Conservation (phyloP, 495 filamentous ascomycete species). For the Xylaria scruposa region DNA sequence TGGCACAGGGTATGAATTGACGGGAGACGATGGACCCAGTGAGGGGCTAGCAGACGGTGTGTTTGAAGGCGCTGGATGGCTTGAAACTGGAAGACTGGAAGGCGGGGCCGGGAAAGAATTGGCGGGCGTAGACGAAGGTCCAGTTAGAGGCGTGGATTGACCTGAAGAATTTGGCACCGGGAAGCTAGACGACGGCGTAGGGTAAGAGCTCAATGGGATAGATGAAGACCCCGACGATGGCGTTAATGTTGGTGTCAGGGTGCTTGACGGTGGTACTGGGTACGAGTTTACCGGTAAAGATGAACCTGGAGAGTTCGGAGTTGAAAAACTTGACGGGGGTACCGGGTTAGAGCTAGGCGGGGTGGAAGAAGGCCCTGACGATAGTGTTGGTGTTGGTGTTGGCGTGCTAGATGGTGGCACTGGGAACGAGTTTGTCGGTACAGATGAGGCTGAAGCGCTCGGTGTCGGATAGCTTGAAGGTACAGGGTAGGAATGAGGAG, state of each 20-base stretch:
- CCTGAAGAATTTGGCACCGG: not conserved
- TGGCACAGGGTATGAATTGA: not conserved
- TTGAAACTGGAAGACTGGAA: not conserved
- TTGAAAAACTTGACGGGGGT: not conserved
- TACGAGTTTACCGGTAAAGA: not conserved
- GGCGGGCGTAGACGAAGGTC: not conserved
- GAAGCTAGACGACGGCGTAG: not conserved
- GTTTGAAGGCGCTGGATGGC: not conserved
- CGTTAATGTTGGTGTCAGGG: not conserved
- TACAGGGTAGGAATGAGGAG: not conserved
- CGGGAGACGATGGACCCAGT: not conserved
- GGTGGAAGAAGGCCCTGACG: not conserved
- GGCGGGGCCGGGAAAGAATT: not conserved
- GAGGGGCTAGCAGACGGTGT: not conserved
- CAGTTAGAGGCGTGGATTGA: not conserved
- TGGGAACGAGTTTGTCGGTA: not conserved
- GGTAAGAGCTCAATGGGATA: not conserved
- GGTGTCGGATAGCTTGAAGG: not conserved
- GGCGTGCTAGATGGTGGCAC: slow-evolving; percentile 6
- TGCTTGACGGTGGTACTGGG: not conserved
- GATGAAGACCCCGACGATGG: not conserved
- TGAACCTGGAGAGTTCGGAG: not conserved
- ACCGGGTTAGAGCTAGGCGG: not conserved
- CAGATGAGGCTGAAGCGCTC: not conserved
- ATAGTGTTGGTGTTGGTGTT: not conserved